These are phyloP conservation scores for Pseudonitzschia delicatissima DNA, from an alignment of 108 stramenopile genomes.

Conservation along the genomic window DNA sequence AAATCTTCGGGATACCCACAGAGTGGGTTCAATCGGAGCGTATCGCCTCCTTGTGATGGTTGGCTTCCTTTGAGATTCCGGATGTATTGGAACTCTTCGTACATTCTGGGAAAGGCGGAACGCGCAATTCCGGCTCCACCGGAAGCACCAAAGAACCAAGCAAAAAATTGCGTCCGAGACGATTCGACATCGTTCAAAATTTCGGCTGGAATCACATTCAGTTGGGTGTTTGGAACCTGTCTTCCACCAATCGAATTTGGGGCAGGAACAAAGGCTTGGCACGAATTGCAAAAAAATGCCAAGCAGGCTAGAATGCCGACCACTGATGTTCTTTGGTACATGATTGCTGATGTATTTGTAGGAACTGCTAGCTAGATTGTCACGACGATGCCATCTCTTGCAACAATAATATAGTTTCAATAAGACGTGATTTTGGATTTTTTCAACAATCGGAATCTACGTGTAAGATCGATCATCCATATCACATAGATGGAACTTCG, in stretches of 20 bases:
- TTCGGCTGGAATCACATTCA: conserved; percentile 6
- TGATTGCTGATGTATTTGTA: too few relatives aligned
- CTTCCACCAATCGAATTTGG: background rate
- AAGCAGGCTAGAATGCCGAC: too few relatives aligned
- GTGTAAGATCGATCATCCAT: too few relatives aligned
- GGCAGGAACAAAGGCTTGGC: background rate
- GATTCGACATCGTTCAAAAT: background rate
- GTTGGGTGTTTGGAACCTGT: background rate
- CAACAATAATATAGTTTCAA: too few relatives aligned
- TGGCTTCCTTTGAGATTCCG: conserved; percentile 30
- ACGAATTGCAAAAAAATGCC: background rate
- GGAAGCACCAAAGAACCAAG: conserved; percentile 73
- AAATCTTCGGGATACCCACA: conserved; percentile 71
- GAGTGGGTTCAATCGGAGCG: conserved; percentile 53
- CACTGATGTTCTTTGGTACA: too few relatives aligned
- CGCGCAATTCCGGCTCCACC: conserved; percentile 59
- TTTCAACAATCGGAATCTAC: too few relatives aligned
- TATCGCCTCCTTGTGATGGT: conserved; percentile 47
- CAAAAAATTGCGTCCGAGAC: conserved; percentile 4
- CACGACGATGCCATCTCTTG: too few relatives aligned
- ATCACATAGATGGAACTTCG: too few relatives aligned
- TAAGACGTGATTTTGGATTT: too few relatives aligned
- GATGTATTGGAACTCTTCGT: conserved; percentile 36
- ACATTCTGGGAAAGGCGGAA: conserved; percentile 58
- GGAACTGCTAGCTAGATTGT: too few relatives aligned